Conservation (phyloP, 331 rosid species). For the Quercus lobata region DNA sequence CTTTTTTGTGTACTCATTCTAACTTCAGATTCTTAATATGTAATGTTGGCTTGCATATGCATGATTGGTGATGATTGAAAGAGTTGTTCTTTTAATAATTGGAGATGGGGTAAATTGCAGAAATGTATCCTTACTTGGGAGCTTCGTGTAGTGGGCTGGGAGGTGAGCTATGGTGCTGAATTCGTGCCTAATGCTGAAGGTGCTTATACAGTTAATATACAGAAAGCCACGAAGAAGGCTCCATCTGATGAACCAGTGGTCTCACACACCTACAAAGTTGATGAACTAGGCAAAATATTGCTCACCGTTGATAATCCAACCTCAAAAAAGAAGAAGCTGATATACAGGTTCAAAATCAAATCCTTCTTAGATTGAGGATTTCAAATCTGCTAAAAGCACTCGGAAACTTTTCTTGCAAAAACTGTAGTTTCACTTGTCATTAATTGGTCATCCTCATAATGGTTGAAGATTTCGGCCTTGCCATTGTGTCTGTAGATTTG, state of each 20-base stretch:
- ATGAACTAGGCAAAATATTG: slow-evolving; percentile 73
- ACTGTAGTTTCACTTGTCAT: slow-evolving; percentile 17
- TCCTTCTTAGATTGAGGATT: slow-evolving; percentile 44
- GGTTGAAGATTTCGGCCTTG: slow-evolving; percentile 25
- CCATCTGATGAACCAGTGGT: slow-evolving; percentile 79
- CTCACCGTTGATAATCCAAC: slow-evolving; percentile 83
- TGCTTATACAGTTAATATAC: slow-evolving; percentile 62
- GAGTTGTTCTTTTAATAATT: slow-evolving; percentile 3
- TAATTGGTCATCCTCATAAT: slow-evolving; percentile 21
- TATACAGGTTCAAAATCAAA: slow-evolving; percentile 92
- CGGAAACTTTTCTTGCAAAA: not conserved
- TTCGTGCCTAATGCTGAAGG: slow-evolving; percentile 68
- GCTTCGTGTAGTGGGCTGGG: slow-evolving; percentile 98
- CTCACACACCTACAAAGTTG: slow-evolving; percentile 62
- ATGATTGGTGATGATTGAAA: not conserved
- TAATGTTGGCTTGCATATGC: not conserved
- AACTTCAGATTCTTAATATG: not conserved
- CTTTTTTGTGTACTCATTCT: not conserved
- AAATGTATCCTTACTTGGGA: slow-evolving; percentile 88
- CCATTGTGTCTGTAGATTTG: slow-evolving; percentile 39
- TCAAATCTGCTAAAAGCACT: not conserved
- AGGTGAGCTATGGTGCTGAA: slow-evolving; percentile 82
- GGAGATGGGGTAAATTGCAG: slow-evolving; percentile 39
- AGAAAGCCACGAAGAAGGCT: slow-evolving; percentile 67
- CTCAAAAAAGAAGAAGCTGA: slow-evolving; percentile 70